Evolutionary conservation across 176 grass and related monocot genomes (phyloP), one percentile per base, ranked within the genome.

Genomic region (Raddia guianensis): DNA sequence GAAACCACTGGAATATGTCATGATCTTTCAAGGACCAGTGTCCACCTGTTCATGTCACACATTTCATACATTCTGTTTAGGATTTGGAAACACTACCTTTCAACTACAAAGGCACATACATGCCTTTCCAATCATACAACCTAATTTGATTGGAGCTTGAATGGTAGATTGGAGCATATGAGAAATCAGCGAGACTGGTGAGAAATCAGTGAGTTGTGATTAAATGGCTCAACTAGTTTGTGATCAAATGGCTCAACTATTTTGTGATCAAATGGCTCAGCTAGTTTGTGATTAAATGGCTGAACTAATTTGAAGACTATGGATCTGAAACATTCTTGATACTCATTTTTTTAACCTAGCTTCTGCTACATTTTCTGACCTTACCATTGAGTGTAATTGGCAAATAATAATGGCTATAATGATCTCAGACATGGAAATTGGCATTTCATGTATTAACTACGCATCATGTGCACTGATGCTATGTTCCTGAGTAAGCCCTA

Each of bases 341-440:
- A 44, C 51, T 7, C 9, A 34, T 19, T 3, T 65, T 46, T 47
- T 58, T n/a, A 34, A 46, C 61, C 61, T 68, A 69, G 10, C 42
- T 20, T 35, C 14, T 37, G 10, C 53, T 27, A 66, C 40, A 19
- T 14, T 73, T 82, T 43, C 32, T n/a, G 10, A 52, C 43, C 13
- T 68, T 37, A 63, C 16, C 7, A 77, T 78, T 32, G 46, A 56
- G 21, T 69, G 68, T 59, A 63, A 63, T 74, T 14, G 20, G 52
- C 33, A 68, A 77, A 45, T 33, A 74, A 74, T 60, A 83, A 58
- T 84, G 8, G 8, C 51, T 55, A 52, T 27, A 21, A 27, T 72
- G 27, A 20, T 82, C 21, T 50, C 43, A 9, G 56, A 59, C 45
- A 49, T 15, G 55, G 43, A 50, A 18, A 64, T 52, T 57, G 15